Percentiles rank a stretch among this genome's conserved stretches.
Evolutionary conservation across 1,284 basidiomycete genomes (phyloP).

Genomic region (Phellopilus nigrolimitatus): DNA sequence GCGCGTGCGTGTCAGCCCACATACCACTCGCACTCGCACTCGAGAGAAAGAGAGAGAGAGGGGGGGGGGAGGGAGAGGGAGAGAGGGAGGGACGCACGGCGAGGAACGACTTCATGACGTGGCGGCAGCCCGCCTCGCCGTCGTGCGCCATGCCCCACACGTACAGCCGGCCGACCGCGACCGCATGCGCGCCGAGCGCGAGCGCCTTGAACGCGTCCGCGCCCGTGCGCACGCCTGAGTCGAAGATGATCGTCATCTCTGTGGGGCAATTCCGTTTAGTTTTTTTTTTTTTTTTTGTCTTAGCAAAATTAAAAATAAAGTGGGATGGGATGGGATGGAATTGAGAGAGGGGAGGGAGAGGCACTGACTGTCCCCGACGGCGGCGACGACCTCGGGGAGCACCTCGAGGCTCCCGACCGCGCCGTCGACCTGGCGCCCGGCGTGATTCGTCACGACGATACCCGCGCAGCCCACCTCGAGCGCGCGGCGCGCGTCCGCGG

Average conservation of each 20-base stretch:
- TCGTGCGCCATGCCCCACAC: slow-evolving; percentile 50
- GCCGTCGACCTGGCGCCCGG: slow-evolving; percentile 57
- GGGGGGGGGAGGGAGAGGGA: background rate
- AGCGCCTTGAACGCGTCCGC: slow-evolving; percentile 57
- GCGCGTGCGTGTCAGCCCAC: background rate
- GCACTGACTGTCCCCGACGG: slow-evolving; percentile 42
- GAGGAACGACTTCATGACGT: slow-evolving; percentile 55
- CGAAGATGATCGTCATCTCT: slow-evolving; percentile 58
- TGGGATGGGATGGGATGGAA: background rate
- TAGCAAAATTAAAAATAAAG: slow-evolving; percentile 2
- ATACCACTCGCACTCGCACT: too few relatives aligned
- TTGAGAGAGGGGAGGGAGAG: background rate
- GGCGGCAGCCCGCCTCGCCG: slow-evolving; percentile 43
- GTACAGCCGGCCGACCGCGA: slow-evolving; percentile 42
- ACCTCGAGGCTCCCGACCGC: slow-evolving; percentile 50
- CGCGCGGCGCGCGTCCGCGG: slow-evolving; percentile 44
- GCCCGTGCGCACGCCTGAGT: slow-evolving; percentile 53
- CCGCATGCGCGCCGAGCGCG: slow-evolving; percentile 43
- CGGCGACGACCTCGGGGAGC: slow-evolving; percentile 48
- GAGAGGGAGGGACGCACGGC: slow-evolving; percentile 31
- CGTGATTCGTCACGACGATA: slow-evolving; percentile 58
- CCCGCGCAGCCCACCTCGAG: slow-evolving; percentile 51
- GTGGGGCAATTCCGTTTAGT: slow-evolving; percentile 7
- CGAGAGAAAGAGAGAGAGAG: background rate
- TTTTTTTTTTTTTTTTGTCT: too few relatives aligned